Percentiles rank a stretch among this genome's conserved stretches.
These are phyloP conservation scores for Paxillus rubicundulus DNA, from an alignment of 768 basidiomycete genomes.

Conservation along the genomic window DNA sequence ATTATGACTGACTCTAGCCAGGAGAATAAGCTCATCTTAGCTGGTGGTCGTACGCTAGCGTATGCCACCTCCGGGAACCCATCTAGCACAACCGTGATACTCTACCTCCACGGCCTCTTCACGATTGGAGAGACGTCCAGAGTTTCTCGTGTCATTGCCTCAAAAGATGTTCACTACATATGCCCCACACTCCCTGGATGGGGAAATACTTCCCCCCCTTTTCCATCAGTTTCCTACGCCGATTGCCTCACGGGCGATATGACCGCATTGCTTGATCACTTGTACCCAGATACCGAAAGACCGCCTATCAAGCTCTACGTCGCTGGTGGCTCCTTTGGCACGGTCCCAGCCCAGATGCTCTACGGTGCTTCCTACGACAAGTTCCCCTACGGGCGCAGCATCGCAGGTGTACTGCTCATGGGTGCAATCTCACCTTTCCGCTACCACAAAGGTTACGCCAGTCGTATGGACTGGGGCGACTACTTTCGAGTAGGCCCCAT, in stretches of 20 bases:
- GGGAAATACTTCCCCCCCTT: constrained; percentile 50
- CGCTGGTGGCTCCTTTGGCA: constrained; percentile 54
- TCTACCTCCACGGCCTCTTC: constrained; percentile 59
- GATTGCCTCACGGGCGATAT: constrained; percentile 44
- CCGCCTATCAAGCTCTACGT: constrained; percentile 49
- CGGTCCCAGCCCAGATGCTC: constrained; percentile 53
- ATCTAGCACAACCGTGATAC: constrained; percentile 45
- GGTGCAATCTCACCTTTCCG: constrained; percentile 47
- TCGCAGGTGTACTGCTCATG: constrained; percentile 48
- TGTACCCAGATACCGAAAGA: constrained; percentile 39
- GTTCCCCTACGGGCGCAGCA: constrained; percentile 49
- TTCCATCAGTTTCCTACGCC: constrained; percentile 35
- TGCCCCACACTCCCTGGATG: constrained; percentile 58
- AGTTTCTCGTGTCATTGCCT: constrained; percentile 33
- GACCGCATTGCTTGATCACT: constrained; percentile 46
- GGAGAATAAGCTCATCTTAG: constrained; percentile 22
- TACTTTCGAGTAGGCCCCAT: constrained; percentile 49
- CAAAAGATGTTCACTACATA: constrained; percentile 44
- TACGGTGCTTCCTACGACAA: constrained; percentile 49
- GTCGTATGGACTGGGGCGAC: constrained; percentile 43
- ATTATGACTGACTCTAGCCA: constrained; percentile 9
- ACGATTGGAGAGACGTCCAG: constrained; percentile 43
- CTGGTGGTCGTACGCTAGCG: constrained; percentile 47
- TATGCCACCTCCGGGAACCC: constrained; percentile 53
- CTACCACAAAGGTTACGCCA: constrained; percentile 44